A percentile compares a stretch with the other conserved stretches of the same genome.
phyloP scores from a whole-genome alignment of 148 eudicot genomes.

The Arbutus unedo region DNA sequence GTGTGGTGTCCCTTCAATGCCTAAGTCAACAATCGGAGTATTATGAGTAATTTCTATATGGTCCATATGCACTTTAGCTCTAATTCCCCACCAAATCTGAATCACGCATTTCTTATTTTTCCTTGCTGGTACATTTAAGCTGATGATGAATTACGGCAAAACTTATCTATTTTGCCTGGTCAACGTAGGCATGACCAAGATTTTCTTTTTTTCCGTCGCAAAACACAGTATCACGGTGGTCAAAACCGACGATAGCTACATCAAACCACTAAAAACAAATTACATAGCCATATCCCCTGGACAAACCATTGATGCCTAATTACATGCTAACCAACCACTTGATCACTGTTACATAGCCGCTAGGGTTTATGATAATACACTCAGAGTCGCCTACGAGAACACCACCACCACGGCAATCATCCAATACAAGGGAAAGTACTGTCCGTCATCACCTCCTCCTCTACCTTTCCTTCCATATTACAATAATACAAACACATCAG shows the following conservation, averaged over 20 bases:
- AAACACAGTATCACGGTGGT: slow-evolving; percentile 5
- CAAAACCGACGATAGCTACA: slow-evolving; percentile 10
- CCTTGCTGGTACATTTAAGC: slow-evolving; percentile 9
- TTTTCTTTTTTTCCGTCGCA: not conserved
- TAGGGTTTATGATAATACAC: not conserved
- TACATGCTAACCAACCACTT: not conserved
- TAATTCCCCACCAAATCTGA: too few species aligned
- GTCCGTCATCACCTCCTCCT: not conserved
- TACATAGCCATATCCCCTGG: slow-evolving; percentile 14
- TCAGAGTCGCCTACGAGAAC: not conserved
- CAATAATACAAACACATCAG: slow-evolving; percentile 17
- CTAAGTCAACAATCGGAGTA: too few species aligned
- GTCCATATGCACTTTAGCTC: too few species aligned
- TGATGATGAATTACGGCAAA: not conserved
- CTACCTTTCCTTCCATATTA: slow-evolving; percentile 15
- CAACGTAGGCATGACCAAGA: not conserved
- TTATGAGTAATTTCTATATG: too few species aligned
- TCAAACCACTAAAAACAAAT: not conserved
- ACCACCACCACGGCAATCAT: slow-evolving; percentile 14
- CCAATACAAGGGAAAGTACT: not conserved
- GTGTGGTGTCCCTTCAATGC: too few species aligned
- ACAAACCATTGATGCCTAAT: slow-evolving; percentile 13
- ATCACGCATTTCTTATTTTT: not conserved
- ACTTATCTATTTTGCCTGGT: slow-evolving; percentile 4
- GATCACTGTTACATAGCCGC: slow-evolving; percentile 8